These are phyloP conservation scores for Saccharomyces hybrid DNA, from an alignment of 1,139 yeast species.

Conservation along the genomic window DNA sequence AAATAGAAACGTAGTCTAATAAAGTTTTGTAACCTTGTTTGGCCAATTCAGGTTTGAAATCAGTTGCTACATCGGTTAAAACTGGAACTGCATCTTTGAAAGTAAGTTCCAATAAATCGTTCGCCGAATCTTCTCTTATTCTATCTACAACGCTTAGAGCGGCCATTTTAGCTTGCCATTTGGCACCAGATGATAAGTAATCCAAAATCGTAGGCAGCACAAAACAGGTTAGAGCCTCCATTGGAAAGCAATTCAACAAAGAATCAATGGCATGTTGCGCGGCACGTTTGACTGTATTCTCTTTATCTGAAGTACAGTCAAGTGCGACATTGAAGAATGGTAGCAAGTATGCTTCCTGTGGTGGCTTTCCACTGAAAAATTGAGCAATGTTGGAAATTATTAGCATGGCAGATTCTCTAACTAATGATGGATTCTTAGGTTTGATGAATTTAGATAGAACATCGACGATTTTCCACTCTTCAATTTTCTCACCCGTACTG, in stretches of 20 bases:
- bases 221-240: constrained; percentile 70
- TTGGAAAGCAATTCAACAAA: constrained; percentile 60
- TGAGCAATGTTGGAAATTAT: constrained; percentile 62
- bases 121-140: constrained; percentile 71
- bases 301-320: constrained; percentile 77
- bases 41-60: constrained; percentile 92
- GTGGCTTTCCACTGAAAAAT: constrained; percentile 51
- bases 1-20: constrained; percentile 64
- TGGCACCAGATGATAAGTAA: constrained; percentile 73
- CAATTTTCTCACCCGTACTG: constrained; percentile 37
- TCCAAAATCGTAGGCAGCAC: constrained; percentile 53
- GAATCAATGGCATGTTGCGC: constrained; percentile 67
- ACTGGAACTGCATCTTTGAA: constrained; percentile 77
- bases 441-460: constrained; percentile 59
- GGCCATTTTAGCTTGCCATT: constrained; percentile 87
- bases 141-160: constrained; percentile 68
- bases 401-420: constrained; percentile 69
- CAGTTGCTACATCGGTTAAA: constrained; percentile 83
- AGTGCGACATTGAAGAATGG: constrained; percentile 50
- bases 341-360: constrained; percentile 66
- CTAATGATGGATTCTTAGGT: constrained; percentile 63
- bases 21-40: constrained; percentile 71
- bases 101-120: constrained; percentile 74
- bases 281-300: constrained; percentile 73
- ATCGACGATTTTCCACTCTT: constrained; percentile 60